A percentile compares a stretch with the other conserved stretches of the same genome.
Conservation (phyloP, 306 rosid species). For the Lotus japonicus region DNA sequence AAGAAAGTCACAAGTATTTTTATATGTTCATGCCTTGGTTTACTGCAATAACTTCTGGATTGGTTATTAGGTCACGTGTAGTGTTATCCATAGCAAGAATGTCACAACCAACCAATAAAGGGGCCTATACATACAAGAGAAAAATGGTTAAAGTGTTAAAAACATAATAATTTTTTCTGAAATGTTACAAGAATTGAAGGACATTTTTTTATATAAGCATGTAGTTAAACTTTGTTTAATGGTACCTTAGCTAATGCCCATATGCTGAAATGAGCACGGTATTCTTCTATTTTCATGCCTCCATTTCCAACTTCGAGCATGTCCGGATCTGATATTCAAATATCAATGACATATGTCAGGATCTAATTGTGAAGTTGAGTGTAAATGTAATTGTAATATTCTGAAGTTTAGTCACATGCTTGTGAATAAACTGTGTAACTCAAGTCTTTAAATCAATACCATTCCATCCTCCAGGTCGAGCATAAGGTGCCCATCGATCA, state of each 20-base stretch:
- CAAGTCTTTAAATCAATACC: constrained; percentile 33
- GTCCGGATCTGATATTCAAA: constrained; percentile 54
- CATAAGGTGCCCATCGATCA: constrained; percentile 58
- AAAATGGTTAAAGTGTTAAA: neutral
- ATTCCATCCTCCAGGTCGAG: constrained; percentile 73
- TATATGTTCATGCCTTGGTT: constrained; percentile 42
- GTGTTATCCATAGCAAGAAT: constrained; percentile 39
- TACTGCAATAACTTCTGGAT: constrained; percentile 21
- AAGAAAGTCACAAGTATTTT: neutral
- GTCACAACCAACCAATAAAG: constrained; percentile 55
- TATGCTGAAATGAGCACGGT: constrained; percentile 65
- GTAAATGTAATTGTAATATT: neutral
- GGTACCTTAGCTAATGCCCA: constrained; percentile 74
- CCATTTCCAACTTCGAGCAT: constrained; percentile 78
- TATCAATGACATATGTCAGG: neutral
- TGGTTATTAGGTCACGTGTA: constrained; percentile 36
- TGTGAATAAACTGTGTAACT: neutral
- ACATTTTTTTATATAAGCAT: too few species aligned
- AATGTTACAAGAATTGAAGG: neutral
- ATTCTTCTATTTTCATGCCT: constrained; percentile 60
- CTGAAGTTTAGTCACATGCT: neutral
- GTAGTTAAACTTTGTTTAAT: too few species aligned
- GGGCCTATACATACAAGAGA: constrained; percentile 36
- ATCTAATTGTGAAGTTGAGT: neutral
- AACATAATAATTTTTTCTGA: neutral